A percentile compares a stretch with the other conserved stretches of the same genome.
Conservation (phyloP, 352 stramenopile species). For the Phytophthora sp. region DNA sequence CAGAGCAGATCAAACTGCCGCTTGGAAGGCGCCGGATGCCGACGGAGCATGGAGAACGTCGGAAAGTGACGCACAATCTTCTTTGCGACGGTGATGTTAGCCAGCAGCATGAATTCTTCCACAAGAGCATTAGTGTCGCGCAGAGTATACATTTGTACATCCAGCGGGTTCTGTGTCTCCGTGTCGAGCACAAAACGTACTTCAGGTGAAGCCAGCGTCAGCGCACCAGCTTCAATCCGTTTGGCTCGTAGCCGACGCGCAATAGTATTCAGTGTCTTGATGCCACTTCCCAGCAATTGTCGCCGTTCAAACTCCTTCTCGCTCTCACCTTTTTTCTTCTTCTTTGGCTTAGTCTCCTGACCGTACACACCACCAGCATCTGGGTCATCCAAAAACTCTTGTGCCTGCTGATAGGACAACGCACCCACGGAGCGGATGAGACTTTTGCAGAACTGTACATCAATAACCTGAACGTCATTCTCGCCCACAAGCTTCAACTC, state of each 20-base stretch:
- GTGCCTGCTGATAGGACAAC: slow-evolving; percentile 97
- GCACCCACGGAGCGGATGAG: slow-evolving; percentile 97
- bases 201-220: slow-evolving; percentile 98
- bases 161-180: slow-evolving; percentile 98
- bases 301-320: slow-evolving; percentile 36
- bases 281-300: slow-evolving; percentile 75
- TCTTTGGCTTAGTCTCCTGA: slow-evolving; percentile 30
- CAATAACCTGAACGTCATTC: slow-evolving; percentile 90
- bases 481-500: slow-evolving; percentile 69
- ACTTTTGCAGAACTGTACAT: slow-evolving; percentile 97
- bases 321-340: slow-evolving; percentile 51
- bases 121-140: slow-evolving; percentile 96
- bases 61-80: slow-evolving; percentile 94
- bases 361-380: slow-evolving; percentile 56
- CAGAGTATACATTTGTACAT: slow-evolving; percentile 97
- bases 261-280: slow-evolving; percentile 93
- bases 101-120: slow-evolving; percentile 99
- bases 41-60: slow-evolving; percentile 94
- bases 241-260: slow-evolving; percentile 91
- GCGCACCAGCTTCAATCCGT: slow-evolving; percentile 95
- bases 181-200: slow-evolving; percentile 97
- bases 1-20: slow-evolving; percentile 93
- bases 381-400: slow-evolving; percentile 94
- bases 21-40: slow-evolving; percentile 94
- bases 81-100: slow-evolving; percentile 99